Evolutionary conservation across 2,329 filamentous ascomycete species (phyloP).

Genomic region (Tolypocladium capitatum): DNA sequence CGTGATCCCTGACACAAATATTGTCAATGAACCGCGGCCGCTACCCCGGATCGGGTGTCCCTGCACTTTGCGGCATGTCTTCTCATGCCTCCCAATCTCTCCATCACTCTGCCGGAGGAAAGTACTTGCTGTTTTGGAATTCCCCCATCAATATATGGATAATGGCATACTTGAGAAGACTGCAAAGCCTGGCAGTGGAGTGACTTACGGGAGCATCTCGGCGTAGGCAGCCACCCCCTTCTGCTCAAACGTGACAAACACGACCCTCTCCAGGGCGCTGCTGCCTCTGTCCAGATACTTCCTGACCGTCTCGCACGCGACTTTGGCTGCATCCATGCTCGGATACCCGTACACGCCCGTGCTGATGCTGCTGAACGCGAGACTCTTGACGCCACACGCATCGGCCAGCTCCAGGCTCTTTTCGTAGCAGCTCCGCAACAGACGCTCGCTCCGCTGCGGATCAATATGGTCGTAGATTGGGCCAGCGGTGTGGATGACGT

Average conservation of each 20-base stretch:
- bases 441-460: constrained; percentile 25
- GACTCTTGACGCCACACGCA: constrained; percentile 47
- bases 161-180: not conserved
- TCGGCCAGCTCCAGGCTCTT: constrained; percentile 61
- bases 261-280: constrained; percentile 50
- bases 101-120: constrained; percentile 9
- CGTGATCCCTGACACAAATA: too few species aligned
- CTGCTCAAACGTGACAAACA: constrained; percentile 73
- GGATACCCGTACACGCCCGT: constrained; percentile 89
- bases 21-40: too few species aligned
- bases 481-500: constrained; percentile 84
- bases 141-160: not conserved
- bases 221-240: constrained; percentile 70
- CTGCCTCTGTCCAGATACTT: constrained; percentile 36
- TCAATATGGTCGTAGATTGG: constrained; percentile 50
- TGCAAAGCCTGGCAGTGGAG: not conserved
- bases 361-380: constrained; percentile 77
- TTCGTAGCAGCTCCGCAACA: constrained; percentile 53
- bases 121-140: constrained; percentile 9
- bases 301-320: constrained; percentile 50
- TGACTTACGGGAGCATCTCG: constrained; percentile 52
- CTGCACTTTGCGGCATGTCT: not conserved
- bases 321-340: constrained; percentile 53
- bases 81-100: not conserved
- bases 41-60: not conserved